These are phyloP conservation scores for Cajanus cajan DNA, from an alignment of 306 rosid genomes.

Conservation along the genomic window DNA sequence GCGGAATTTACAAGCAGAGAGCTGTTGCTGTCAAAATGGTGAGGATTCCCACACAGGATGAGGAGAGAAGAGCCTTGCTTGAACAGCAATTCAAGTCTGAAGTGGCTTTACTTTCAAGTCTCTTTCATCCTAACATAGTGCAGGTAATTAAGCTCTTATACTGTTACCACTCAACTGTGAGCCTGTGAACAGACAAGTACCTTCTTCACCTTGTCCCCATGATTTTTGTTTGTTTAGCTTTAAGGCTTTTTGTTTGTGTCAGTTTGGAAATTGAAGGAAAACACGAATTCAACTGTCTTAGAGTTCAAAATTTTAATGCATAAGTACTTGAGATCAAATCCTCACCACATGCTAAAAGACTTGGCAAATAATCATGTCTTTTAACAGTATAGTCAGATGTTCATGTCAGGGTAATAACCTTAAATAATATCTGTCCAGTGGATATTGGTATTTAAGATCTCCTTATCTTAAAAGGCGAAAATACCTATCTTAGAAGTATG, in stretches of 20 bases:
- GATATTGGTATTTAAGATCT: no score
- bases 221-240: not conserved
- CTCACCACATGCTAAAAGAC: not conserved
- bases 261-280: not conserved
- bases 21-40: constrained; percentile 99
- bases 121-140: constrained; percentile 90
- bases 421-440: no score
- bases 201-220: not conserved
- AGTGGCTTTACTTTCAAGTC: constrained; percentile 90
- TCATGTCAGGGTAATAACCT: no score
- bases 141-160: constrained; percentile 54
- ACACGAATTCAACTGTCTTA: not conserved
- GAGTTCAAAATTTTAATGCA: not conserved
- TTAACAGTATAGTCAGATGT: no score
- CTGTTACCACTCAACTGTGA: not conserved
- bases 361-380: not conserved
- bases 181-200: not conserved
- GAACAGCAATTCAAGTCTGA: constrained; percentile 94
- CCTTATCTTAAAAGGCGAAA: not conserved
- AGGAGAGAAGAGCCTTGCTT: constrained; percentile 66
- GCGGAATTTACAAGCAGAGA: constrained; percentile 96
- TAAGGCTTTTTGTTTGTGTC: not conserved
- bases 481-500: no score
- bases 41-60: constrained; percentile 76
- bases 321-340: not conserved